Evolutionary conservation across 2,329 filamentous ascomycete species (phyloP), one percentile per base, ranked within the genome.

Genomic region (Graphilbum ipis-grandicollis): DNA sequence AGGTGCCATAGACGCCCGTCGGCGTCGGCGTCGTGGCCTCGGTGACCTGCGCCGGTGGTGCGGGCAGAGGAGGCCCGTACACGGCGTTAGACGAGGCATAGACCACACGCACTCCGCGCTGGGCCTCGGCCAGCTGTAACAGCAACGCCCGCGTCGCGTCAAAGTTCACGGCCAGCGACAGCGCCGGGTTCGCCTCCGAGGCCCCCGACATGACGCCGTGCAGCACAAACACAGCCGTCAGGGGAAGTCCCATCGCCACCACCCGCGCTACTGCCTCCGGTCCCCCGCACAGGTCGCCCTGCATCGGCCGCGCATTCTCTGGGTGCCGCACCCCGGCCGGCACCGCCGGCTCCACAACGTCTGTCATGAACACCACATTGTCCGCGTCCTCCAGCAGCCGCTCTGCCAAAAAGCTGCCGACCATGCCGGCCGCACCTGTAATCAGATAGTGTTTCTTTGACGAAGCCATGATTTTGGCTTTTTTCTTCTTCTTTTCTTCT

Each of bases 131-230:
- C 15, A 76, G 59, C 8, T 58, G 57, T 12, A 56, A 37, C 5
- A 77, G 56, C 2, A 75, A 47, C 30, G 56, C 54, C 19, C 68
- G 62, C 12, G 71, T 68, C 30, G 66, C 68, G 44, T 76, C 66
- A 34, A 77, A 60, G 50, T 78, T 77, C 36, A 76, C 71, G 30
- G 56, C 58, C 42, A 74, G 58, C 3, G 69, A 71, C 2, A 74
- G 56, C 35, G 70, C 66, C 43, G 68, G 71, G 52, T 75, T 63
- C 31, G 67, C 66, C 52, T 77, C 72, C 14, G 70, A 67, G 6
- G 70, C 71, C 12, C 66, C 65, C 0, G 71, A 76, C 73, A 78
- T 77, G 58, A 77, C 74, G 43, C 73, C 73, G 52, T 78, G 73
- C 50, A 78, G 69, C 46, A 74, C 58, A 54, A 72, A 77, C 40